These are phyloP conservation scores for Talaromyces sp. DNA, from an alignment of 2,329 filamentous ascomycete genomes.

Conservation along the genomic window DNA sequence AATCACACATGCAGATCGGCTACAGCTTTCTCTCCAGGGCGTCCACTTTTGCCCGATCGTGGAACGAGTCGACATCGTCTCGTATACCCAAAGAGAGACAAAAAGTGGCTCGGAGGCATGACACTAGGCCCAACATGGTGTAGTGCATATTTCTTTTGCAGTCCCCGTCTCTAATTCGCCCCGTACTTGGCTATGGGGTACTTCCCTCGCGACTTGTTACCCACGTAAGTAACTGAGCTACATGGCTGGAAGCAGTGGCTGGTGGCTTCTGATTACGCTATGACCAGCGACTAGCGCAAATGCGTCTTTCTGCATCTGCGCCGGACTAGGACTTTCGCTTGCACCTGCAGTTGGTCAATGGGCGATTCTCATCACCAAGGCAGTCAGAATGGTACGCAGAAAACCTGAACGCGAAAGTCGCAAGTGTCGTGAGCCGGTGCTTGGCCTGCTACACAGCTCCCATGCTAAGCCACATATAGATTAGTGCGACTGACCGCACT, in stretches of 20 bases:
- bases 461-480: background rate
- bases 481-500: background rate
- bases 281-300: conserved; percentile 1
- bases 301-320: background rate
- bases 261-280: background rate
- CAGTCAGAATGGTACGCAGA: background rate
- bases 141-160: background rate
- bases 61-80: background rate
- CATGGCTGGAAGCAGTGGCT: background rate
- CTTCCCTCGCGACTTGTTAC: background rate
- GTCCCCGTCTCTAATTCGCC: background rate
- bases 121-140: background rate
- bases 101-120: background rate
- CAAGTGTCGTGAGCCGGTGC: background rate
- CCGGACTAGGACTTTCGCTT: background rate
- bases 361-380: background rate
- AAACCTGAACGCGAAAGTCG: background rate
- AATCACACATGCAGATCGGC: background rate
- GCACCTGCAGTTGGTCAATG: background rate
- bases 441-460: background rate
- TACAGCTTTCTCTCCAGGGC: background rate
- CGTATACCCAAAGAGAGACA: background rate
- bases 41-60: background rate
- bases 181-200: background rate
- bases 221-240: background rate